Percentiles rank a stretch among this genome's conserved stretches.
Conservation (phyloP, 108 stramenopile species). For the Schizochytrium sp. region DNA sequence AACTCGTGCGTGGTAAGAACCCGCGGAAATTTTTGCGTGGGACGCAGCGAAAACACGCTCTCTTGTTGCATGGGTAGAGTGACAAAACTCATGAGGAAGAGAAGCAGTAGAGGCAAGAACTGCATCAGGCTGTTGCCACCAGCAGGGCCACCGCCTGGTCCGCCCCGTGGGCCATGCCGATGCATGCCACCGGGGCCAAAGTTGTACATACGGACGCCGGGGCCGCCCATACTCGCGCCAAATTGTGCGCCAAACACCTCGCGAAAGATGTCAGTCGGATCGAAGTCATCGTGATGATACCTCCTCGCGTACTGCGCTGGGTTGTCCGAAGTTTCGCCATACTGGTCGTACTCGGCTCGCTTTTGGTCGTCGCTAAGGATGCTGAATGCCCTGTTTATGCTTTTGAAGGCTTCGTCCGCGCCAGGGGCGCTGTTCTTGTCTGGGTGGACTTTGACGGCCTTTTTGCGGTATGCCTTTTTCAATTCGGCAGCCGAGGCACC, state of each 20-base stretch:
- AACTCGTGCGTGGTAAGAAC: not conserved
- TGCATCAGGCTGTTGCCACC: not conserved
- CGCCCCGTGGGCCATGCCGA: not conserved
- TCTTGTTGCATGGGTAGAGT: not conserved
- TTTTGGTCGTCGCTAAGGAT: constrained; percentile 3
- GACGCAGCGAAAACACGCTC: not conserved
- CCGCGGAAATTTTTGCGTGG: not conserved
- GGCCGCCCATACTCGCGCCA: not conserved
- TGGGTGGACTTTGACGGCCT: constrained; percentile 12
- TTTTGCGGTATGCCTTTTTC: constrained; percentile 20
- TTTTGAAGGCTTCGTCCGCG: constrained; percentile 16
- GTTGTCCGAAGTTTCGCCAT: constrained; percentile 3
- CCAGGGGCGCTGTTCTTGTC: constrained; percentile 21
- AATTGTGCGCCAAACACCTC: not conserved
- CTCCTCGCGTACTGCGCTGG: constrained; percentile 7
- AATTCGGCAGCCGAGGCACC: not conserved
- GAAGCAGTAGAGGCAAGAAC: not conserved
- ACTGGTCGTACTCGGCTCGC: not conserved
- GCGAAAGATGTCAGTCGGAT: not conserved
- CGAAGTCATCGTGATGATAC: not conserved
- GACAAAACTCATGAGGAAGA: not conserved
- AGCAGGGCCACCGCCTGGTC: not conserved
- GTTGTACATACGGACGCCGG: not conserved
- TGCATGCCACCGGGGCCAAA: not conserved
- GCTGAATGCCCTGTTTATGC: not conserved